Conservation (phyloP, 2,329 filamentous ascomycete species). For the Fusarium staphyleae region DNA sequence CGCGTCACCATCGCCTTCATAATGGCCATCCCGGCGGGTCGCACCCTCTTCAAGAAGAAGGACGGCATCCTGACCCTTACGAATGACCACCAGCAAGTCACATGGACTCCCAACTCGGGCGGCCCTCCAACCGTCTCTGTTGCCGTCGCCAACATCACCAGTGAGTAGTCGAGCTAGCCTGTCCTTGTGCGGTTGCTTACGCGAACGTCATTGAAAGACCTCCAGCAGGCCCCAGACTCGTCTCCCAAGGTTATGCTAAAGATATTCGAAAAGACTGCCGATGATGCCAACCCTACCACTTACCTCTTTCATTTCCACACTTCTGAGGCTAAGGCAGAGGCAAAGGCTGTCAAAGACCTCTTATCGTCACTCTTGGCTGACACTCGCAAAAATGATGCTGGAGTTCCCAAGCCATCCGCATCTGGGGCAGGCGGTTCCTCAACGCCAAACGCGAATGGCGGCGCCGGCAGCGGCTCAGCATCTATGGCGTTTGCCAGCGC, state of each 20-base stretch:
- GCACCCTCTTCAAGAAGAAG: constrained; percentile 91
- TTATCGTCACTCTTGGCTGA: constrained; percentile 80
- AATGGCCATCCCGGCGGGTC: constrained; percentile 69
- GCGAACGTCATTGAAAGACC: constrained; percentile 61
- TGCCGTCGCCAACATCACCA: constrained; percentile 78
- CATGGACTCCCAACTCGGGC: constrained; percentile 77
- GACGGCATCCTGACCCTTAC: constrained; percentile 83
- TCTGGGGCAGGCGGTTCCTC: constrained; percentile 42
- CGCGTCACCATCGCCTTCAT: constrained; percentile 10
- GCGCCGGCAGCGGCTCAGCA: constrained; percentile 60
- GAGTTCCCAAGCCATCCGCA: constrained; percentile 56
- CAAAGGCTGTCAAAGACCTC: constrained; percentile 82
- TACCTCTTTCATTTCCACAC: constrained; percentile 94
- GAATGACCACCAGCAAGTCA: constrained; percentile 74
- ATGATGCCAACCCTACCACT: constrained; percentile 66
- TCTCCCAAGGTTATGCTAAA: constrained; percentile 92
- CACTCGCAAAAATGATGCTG: constrained; percentile 64
- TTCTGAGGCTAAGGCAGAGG: constrained; percentile 78
- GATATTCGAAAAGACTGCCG: constrained; percentile 76
- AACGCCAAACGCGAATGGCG: constrained; percentile 41
- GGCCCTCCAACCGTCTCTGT: constrained; percentile 73
- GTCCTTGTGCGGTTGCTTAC: neutral
- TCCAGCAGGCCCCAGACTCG: constrained; percentile 93
- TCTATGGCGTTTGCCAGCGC: constrained; percentile 82
- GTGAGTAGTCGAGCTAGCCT: constrained; percentile 56